Evolutionary conservation across 2,329 filamentous ascomycete species (phyloP).

Genomic region (Moelleriella libera): DNA sequence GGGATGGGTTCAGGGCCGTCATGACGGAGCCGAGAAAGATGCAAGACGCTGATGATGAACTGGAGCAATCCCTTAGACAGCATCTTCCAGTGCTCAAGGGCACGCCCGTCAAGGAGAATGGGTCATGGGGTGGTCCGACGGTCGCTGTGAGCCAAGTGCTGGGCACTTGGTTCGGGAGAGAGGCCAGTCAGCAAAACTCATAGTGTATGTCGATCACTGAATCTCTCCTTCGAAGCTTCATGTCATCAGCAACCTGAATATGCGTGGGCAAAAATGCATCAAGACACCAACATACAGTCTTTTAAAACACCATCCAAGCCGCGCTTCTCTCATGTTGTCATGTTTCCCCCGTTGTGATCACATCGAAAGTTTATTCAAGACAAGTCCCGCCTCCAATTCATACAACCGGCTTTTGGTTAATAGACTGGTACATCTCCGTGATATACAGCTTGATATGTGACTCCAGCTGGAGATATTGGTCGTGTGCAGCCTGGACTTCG

Average conservation of each 20-base stretch:
- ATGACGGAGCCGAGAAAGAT: constrained; percentile 29
- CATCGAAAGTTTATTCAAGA: too few relatives aligned
- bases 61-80: constrained; percentile 30
- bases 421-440: constrained; percentile 93
- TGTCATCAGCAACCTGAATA: neutral
- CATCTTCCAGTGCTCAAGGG: constrained; percentile 49
- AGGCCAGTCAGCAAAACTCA: neutral
- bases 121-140: constrained; percentile 41
- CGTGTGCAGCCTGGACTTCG: constrained; percentile 78
- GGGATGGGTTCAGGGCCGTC: constrained; percentile 27
- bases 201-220: neutral
- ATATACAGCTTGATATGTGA: constrained; percentile 96
- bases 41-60: constrained; percentile 13
- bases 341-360: too few relatives aligned
- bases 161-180: constrained; percentile 45
- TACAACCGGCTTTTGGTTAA: constrained; percentile 16
- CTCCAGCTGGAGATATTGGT: constrained; percentile 96
- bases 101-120: constrained; percentile 34
- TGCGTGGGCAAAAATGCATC: neutral
- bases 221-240: neutral
- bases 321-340: constrained; percentile 3
- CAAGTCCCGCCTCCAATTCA: too few relatives aligned
- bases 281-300: neutral
- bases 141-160: constrained; percentile 44
- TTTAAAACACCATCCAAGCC: constrained; percentile 14